Base-by-base conservation (phyloP, 2,329 filamentous ascomycete species). In the Trichoderma atroviride region DNA sequence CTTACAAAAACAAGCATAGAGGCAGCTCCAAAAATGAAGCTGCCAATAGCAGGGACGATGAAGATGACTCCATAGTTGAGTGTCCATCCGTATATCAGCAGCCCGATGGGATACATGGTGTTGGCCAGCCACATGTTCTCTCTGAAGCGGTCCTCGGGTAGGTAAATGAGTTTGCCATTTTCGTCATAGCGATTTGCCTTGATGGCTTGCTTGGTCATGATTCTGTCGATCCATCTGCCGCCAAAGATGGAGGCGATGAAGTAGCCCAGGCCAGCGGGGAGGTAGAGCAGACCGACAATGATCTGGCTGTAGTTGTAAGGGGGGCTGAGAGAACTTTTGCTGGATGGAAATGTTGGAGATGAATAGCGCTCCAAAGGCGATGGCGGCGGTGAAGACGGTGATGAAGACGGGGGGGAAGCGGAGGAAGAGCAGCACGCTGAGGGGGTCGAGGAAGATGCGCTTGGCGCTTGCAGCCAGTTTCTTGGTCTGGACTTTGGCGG, bases 101-200 rank as follows among this genome's bases (percentile, higher is more conserved):
- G 78, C 0, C 89, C 89, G 0, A 84, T 83, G 0, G 93, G 93
- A 74, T 91, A 94, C 57, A 94, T 73, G 4, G 88, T 82, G 0
- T 89, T 89, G 3, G 90, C 91, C 0, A 94, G 79, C 90, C 90
- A 95, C 3, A 91, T 91, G 76, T 96, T 96, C 76, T 95, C 91
- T 55, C 89, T 85, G 87, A 96, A 92, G 14, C 93, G 87, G 78
- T 96, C 93, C 79, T 96, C 93, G 0, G 93, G 93, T 2, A 88
- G 83, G 75, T 88, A 91, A 11, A 92, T 81, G 24, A 93, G 82
- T 70, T 85, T 86, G 16, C 92, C 92, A 47, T 87, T 79, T 43
- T 85, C 85, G 73, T 93, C 91, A 74, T 90, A 91, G 29, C 92
- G 84, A 14, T 87, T 88, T 0, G 91, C 91, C 72, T 85, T 89